These are phyloP conservation scores for Scolecobasidium constrictum DNA, from an alignment of 2,329 filamentous ascomycete species.

Conservation along the genomic window DNA sequence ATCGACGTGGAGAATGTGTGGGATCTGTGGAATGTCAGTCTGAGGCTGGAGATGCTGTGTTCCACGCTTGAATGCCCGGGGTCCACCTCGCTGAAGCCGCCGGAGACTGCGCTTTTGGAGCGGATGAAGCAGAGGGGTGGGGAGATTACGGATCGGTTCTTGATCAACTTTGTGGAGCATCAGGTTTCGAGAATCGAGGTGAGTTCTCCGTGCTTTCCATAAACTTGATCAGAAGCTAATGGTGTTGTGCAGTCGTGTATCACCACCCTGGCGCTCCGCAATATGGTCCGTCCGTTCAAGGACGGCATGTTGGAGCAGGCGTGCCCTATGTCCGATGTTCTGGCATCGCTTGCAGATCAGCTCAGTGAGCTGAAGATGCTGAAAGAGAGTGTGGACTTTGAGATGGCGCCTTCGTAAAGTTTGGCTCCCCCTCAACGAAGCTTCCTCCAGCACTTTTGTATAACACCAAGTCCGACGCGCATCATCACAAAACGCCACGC, in stretches of 20 bases:
- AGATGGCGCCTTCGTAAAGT: constrained; percentile 6
- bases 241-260: constrained; percentile 55
- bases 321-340: constrained; percentile 64
- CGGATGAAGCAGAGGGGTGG: constrained; percentile 60
- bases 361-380: constrained; percentile 54
- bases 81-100: constrained; percentile 55
- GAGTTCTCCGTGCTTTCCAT: constrained; percentile 26
- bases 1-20: constrained; percentile 81
- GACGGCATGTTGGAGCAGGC: constrained; percentile 60
- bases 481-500: no score
- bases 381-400: constrained; percentile 25
- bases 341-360: constrained; percentile 50
- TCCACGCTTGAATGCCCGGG: constrained; percentile 68
- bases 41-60: constrained; percentile 89
- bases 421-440: no score
- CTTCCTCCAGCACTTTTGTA: no score
- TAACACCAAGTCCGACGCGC: no score
- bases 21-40: constrained; percentile 78
- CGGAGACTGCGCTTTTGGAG: constrained; percentile 76
- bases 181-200: constrained; percentile 95
- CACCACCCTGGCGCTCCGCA: constrained; percentile 66
- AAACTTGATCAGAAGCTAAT: constrained; percentile 1
- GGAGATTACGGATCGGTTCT: constrained; percentile 77
- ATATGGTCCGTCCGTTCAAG: constrained; percentile 64
- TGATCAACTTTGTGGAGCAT: constrained; percentile 85